Percentiles rank a stretch among this genome's conserved stretches.
phyloP scores from a whole-genome alignment of 2,329 filamentous ascomycete species.

The Verticillium albo-atrum region DNA sequence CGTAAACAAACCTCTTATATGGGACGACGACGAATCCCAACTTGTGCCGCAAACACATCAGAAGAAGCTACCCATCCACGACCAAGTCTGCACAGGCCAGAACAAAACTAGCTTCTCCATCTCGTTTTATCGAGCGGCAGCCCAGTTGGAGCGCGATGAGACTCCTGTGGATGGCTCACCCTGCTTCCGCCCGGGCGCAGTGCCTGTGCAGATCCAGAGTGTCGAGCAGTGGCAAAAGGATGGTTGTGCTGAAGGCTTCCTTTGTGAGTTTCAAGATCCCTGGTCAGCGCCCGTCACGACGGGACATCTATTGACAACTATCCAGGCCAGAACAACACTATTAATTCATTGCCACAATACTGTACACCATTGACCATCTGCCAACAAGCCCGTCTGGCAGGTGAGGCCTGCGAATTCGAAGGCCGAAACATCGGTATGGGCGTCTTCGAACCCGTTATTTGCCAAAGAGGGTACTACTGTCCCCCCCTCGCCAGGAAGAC shows the following conservation, averaged over 20 bases:
- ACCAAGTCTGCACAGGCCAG: slow-evolving; percentile 34
- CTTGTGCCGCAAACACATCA: slow-evolving; percentile 20
- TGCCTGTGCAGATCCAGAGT: slow-evolving; percentile 35
- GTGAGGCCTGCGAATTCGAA: slow-evolving; percentile 23
- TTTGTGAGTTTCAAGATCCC: slow-evolving; percentile 29
- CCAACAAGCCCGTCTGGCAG: slow-evolving; percentile 28
- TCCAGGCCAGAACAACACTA: slow-evolving; percentile 37
- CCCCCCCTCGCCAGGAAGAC: slow-evolving; percentile 23
- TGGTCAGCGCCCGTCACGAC: neutral
- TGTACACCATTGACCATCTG: slow-evolving; percentile 34
- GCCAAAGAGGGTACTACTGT: slow-evolving; percentile 44
- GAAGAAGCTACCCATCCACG: slow-evolving; percentile 25
- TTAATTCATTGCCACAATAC: slow-evolving; percentile 40
- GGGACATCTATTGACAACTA: slow-evolving; percentile 5
- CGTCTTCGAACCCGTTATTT: slow-evolving; percentile 46
- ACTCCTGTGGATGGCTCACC: slow-evolving; percentile 30
- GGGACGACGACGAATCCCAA: slow-evolving; percentile 16
- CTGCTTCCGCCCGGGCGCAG: slow-evolving; percentile 32
- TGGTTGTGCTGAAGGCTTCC: slow-evolving; percentile 36
- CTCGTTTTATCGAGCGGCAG: slow-evolving; percentile 30
- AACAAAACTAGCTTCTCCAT: slow-evolving; percentile 37
- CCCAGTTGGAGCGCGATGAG: slow-evolving; percentile 18
- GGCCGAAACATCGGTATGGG: slow-evolving; percentile 36
- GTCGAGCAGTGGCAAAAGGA: slow-evolving; percentile 26
- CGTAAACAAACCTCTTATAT: slow-evolving; percentile 20